Conservation (phyloP, 1,284 basidiomycete genomes). For the Puccinia triticina region DNA sequence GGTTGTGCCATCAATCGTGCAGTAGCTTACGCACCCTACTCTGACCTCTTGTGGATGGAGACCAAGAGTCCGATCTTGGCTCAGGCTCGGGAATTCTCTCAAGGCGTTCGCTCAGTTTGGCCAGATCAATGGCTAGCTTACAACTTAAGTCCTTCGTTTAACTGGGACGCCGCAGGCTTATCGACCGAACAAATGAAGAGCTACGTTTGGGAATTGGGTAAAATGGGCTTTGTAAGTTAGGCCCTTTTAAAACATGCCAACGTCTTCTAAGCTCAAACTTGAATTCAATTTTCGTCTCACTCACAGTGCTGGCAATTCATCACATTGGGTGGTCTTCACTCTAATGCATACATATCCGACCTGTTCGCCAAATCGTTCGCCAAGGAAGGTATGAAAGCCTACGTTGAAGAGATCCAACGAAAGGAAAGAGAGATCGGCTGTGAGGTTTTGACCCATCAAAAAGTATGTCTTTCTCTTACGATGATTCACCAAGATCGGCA, state of each 20-base stretch:
- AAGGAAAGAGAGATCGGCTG: conserved; percentile 83
- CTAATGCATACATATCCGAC: conserved; percentile 79
- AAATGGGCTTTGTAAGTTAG: conserved; percentile 70
- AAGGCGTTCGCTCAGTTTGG: conserved; percentile 72
- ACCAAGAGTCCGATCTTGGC: conserved; percentile 81
- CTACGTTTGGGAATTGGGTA: conserved; percentile 88
- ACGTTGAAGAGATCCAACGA: conserved; percentile 79
- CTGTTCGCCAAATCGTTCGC: conserved; percentile 58
- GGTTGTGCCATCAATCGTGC: conserved; percentile 81
- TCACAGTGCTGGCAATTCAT: conserved; percentile 77
- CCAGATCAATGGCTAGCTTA: conserved; percentile 81
- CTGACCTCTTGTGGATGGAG: conserved; percentile 86
- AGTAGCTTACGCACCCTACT: conserved; percentile 76
- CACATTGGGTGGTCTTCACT: conserved; percentile 84
- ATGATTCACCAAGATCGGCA: not conserved
- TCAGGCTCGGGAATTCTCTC: conserved; percentile 77
- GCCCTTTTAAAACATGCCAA: not conserved
- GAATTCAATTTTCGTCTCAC: not conserved
- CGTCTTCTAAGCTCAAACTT: not conserved
- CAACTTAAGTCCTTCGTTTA: conserved; percentile 90
- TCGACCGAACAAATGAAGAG: conserved; percentile 72
- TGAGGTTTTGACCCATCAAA: conserved; percentile 60
- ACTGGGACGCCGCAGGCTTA: conserved; percentile 84
- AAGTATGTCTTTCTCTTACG: conserved; percentile 18
- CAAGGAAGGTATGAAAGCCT: conserved; percentile 83